Conservation (phyloP, 192 early-diverging fungal species). For the Mortierella alpina region DNA sequence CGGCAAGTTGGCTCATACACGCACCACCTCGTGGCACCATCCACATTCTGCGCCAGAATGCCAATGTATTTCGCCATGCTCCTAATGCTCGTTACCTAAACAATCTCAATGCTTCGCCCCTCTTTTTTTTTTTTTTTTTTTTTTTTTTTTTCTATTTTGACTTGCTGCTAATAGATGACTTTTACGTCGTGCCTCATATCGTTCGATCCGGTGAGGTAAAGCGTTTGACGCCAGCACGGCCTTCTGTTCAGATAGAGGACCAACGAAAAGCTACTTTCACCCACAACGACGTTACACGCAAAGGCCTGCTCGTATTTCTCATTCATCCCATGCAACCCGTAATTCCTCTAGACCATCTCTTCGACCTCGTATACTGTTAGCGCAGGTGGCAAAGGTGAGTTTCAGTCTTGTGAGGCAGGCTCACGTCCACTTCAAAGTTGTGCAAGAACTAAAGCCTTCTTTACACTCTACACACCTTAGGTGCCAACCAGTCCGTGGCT, state of each 20-base stretch:
- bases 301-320: constrained; percentile 10
- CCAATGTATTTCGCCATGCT: background rate
- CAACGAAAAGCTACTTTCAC: too few relatives aligned
- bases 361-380: constrained; percentile 62
- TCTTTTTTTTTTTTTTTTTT: background rate
- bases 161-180: constrained; percentile 64
- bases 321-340: background rate
- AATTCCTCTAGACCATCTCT: constrained; percentile 33
- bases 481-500: constrained; percentile 92
- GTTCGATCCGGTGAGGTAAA: constrained; percentile 64
- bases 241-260: background rate
- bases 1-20: constrained; percentile 11
- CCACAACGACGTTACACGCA: background rate
- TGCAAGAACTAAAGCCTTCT: background rate
- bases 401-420: background rate
- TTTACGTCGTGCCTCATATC: constrained; percentile 80
- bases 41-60: too few relatives aligned
- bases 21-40: too few relatives aligned
- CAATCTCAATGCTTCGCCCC: background rate
- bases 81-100: background rate
- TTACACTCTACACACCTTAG: constrained; percentile 29
- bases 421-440: background rate
- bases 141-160: constrained; percentile 8
- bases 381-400: constrained; percentile 77
- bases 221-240: constrained; percentile 15